Evolutionary conservation across 306 rosid species (phyloP).

Genomic region (Rubus parviflorus): DNA sequence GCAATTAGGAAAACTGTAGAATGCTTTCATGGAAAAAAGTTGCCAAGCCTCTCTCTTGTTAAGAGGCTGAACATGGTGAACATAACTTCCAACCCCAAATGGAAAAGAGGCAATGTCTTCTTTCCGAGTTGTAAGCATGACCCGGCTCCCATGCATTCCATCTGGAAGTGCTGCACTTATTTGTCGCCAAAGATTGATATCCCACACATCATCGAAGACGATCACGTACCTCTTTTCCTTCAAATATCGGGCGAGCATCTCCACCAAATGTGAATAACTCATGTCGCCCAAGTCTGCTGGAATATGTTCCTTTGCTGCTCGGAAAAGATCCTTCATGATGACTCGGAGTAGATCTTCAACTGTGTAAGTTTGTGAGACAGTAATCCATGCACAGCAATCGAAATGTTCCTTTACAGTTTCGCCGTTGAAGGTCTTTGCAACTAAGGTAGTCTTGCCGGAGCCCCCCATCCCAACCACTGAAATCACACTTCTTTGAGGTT

Average conservation of each 20-base stretch:
- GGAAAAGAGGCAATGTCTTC: slow-evolving; percentile 16
- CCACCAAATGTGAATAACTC: neutral
- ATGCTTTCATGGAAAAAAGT: slow-evolving; percentile 19
- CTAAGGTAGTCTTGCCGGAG: neutral
- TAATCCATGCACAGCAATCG: neutral
- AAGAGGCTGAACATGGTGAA: slow-evolving; percentile 4
- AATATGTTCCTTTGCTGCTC: neutral
- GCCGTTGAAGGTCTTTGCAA: neutral
- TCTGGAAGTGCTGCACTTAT: neutral
- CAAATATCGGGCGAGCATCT: neutral
- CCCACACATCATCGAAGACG: slow-evolving; percentile 19
- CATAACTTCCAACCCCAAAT: neutral
- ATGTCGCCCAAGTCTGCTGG: neutral
- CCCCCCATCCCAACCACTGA: slow-evolving; percentile 11
- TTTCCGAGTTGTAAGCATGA: slow-evolving; percentile 20
- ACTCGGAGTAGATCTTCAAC: slow-evolving; percentile 1
- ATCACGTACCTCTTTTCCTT: neutral
- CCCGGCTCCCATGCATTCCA: neutral
- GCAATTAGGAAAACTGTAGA: neutral
- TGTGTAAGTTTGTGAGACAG: slow-evolving; percentile 23
- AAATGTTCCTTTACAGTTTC: neutral
- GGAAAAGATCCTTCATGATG: neutral
- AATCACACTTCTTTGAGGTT: neutral
- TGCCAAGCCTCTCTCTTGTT: neutral
- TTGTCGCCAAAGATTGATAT: slow-evolving; percentile 8